A percentile compares a stretch with the other conserved stretches of the same genome.
phyloP scores from a whole-genome alignment of 257 asterid genomes.

The Scutellaria minor region DNA sequence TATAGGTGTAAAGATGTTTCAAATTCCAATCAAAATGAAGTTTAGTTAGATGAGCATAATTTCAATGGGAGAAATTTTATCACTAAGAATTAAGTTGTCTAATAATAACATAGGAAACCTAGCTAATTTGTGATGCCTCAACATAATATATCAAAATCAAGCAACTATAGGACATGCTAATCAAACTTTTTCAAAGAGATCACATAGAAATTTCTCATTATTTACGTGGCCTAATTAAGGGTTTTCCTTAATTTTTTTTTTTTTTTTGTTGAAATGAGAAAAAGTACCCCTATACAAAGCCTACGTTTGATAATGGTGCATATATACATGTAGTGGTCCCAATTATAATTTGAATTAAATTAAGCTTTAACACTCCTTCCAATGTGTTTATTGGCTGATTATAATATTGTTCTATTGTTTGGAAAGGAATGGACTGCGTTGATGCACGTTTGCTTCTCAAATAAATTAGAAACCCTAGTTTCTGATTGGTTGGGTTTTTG shows the following conservation, averaged over 20 bases:
- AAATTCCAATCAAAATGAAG: neutral
- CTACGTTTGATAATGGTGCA: slow-evolving; percentile 15
- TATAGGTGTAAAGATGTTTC: neutral
- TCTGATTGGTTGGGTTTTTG: slow-evolving; percentile 30
- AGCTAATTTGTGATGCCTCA: slow-evolving; percentile 3
- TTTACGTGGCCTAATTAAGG: no score
- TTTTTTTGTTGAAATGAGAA: slow-evolving; percentile 15
- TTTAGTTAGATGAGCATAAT: neutral
- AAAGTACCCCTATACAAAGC: neutral
- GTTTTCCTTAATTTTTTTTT: neutral
- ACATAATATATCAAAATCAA: neutral
- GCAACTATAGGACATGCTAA: neutral
- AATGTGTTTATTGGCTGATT: slow-evolving; percentile 26
- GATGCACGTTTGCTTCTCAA: slow-evolving; percentile 46
- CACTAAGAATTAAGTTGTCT: neutral
- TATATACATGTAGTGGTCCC: slow-evolving; percentile 41
- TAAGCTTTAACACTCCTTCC: slow-evolving; percentile 31
- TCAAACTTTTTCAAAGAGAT: neutral
- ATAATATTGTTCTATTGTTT: slow-evolving; percentile 32
- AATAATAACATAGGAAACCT: neutral
- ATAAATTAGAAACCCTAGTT: slow-evolving; percentile 42
- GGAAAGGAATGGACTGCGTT: slow-evolving; percentile 46
- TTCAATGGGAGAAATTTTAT: neutral
- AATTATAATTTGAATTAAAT: slow-evolving; percentile 20
- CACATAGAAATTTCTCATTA: no score